These are phyloP conservation scores for Raddia distichophylla DNA, from an alignment of 176 grass and related monocot genomes.

Conservation along the genomic window DNA sequence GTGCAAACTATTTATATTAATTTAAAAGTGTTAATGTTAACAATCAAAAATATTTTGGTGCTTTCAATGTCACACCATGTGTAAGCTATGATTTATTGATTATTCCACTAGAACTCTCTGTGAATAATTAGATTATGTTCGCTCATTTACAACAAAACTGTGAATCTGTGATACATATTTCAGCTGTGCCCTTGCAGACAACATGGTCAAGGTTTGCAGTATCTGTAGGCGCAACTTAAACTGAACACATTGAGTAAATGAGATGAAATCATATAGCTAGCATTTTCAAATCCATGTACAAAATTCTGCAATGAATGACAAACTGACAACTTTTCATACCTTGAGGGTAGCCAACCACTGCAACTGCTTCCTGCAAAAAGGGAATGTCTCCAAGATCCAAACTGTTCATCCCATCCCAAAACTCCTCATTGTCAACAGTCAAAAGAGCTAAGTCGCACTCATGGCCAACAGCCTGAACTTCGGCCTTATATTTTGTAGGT, in stretches of 20 bases:
- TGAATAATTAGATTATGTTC: conserved; percentile 25
- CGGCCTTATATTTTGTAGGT: conserved; percentile 89
- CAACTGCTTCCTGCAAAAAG: conserved; percentile 92
- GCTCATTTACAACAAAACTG: neutral
- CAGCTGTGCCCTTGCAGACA: neutral
- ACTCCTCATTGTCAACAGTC: conserved; percentile 83
- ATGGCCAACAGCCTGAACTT: conserved; percentile 90
- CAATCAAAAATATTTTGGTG: neutral
- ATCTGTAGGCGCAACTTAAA: neutral
- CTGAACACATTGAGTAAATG: conserved; percentile 9
- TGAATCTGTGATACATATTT: neutral
- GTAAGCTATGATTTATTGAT: conserved; percentile 11
- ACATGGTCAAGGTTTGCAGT: conserved; percentile 15
- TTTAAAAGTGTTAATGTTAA: neutral
- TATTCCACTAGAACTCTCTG: neutral
- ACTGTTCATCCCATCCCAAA: conserved; percentile 92
- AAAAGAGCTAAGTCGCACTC: conserved; percentile 93
- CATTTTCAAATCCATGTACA: conserved; percentile 20
- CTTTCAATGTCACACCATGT: conserved; percentile 9
- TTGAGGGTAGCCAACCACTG: conserved; percentile 97
- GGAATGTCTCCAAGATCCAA: conserved; percentile 94
- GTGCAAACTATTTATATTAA: neutral
- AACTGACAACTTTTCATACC: conserved; percentile 48
- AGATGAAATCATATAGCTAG: conserved; percentile 21
- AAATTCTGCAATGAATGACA: conserved; percentile 30